These are phyloP conservation scores for Silene vulgaris DNA, from an alignment of 179 eudicot species.

Conservation along the genomic window DNA sequence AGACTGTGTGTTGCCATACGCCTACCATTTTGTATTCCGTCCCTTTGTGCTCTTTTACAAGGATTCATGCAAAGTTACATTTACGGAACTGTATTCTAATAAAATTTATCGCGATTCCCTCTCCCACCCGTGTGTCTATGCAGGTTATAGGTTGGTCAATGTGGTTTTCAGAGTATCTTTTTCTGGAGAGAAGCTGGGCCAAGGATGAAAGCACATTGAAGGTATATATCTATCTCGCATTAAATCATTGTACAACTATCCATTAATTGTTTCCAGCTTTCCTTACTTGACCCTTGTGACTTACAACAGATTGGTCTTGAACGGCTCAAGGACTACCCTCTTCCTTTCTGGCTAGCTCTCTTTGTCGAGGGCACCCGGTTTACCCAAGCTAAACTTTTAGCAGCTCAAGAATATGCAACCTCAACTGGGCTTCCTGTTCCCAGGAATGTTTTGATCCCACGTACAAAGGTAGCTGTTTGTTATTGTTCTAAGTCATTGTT, in stretches of 20 bases:
- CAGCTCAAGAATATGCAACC: constrained; percentile 80
- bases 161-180: constrained; percentile 98
- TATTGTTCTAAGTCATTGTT: not conserved
- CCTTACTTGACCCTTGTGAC: constrained; percentile 22
- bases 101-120: not conserved
- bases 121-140: constrained; percentile 17
- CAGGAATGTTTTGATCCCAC: constrained; percentile 73
- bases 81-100: not conserved
- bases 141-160: constrained; percentile 99
- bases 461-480: constrained; percentile 61
- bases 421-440: constrained; percentile 71
- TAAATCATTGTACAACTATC: not conserved
- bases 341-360: constrained; percentile 87
- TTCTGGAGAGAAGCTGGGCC: constrained; percentile 95
- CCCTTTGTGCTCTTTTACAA: not conserved
- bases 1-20: not conserved
- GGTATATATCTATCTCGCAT: constrained; percentile 33
- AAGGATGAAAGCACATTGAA: constrained; percentile 79
- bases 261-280: constrained; percentile 1
- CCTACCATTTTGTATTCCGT: not conserved
- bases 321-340: constrained; percentile 57
- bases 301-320: constrained; percentile 63
- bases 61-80: not conserved
- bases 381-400: constrained; percentile 72
- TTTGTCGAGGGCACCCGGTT: constrained; percentile 93